Percentiles rank a stretch among this genome's conserved stretches.
Conservation (phyloP, 2,329 filamentous ascomycete species). For the Pestalotiopsis sp. region DNA sequence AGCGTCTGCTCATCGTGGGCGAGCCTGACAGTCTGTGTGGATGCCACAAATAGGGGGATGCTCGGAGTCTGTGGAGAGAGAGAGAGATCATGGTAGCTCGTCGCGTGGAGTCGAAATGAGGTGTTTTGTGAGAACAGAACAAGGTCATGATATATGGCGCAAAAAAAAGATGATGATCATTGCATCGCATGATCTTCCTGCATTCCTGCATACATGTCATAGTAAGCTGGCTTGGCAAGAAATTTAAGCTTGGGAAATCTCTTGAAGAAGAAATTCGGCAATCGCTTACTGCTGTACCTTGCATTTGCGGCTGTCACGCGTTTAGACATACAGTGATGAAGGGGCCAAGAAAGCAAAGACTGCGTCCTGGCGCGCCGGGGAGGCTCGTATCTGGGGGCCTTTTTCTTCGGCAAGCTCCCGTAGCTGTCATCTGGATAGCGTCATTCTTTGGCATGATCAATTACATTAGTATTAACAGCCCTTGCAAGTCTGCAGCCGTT, state of each 20-base stretch:
- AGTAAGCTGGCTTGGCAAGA: not conserved
- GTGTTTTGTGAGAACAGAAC: not conserved
- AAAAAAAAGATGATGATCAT: not conserved
- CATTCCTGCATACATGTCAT: not conserved
- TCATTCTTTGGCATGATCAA: not conserved
- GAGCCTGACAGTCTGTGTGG: not conserved
- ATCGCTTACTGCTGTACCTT: not conserved
- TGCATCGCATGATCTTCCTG: not conserved
- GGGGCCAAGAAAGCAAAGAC: not conserved
- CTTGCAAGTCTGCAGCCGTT: no score
- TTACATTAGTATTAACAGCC: not conserved
- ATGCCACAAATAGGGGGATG: not conserved
- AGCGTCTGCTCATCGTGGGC: not conserved
- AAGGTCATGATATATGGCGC: not conserved
- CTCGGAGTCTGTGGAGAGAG: not conserved
- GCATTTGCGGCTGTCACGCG: not conserved
- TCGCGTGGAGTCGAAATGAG: not conserved
- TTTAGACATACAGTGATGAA: not conserved
- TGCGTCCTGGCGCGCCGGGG: no score
- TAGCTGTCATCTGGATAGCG: not conserved
- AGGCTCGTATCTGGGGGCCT: not conserved
- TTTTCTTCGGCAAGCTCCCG: not conserved
- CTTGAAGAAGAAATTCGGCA: not conserved
- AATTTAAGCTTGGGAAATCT: not conserved
- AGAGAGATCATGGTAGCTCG: not conserved